Base-by-base conservation (phyloP, 2,329 filamentous ascomycete genomes). In the Chaetomiaceae sp. region DNA sequence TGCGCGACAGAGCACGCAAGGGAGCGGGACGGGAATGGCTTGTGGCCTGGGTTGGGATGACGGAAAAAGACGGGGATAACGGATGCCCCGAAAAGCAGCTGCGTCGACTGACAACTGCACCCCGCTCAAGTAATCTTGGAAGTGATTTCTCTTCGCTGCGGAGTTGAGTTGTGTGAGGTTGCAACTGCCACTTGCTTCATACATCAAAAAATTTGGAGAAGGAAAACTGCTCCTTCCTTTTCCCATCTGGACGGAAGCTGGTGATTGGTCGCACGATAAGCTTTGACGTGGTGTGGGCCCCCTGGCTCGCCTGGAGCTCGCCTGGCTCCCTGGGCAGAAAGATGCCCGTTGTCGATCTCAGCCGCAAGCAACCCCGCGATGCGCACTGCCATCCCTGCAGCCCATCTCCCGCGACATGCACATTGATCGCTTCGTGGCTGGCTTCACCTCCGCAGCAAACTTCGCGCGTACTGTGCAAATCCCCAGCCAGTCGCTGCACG, bases 241-340 rank as follows among this genome's bases (percentile, higher is more conserved):
- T 48, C 37, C 18, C 41, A 20, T 41, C 8, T 15, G 3, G 5
- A 6, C 11, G 17, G 27, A n/a, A 6, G 41, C 17, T n/a, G 8
- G 3, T 45, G 41, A 45, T 48, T 45, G 46, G 46, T 33, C 14
- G 15, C 15, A 19, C 36, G 8, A 30, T n/a, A 22, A 43, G 37
- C 47, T 40, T 44, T 37, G 36, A 45, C 41, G 45, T 24, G 11
- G 32, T 9, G 32, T 42, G 41, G 47, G 37, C 19, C 46, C 7
- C 24, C 46, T 3, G 18, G 14, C 22, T 3, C 19, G 29, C 7
- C 18, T 11, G 22, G n/a, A n/a, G n/a, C n/a, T n/a, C n/a, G n/a
- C n/a, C n/a, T n/a, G n/a, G n/a, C n/a, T n/a, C n/a, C n/a, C n/a
- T n/a, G n/a, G n/a, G n/a, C n/a, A n/a, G n/a, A n/a, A n/a, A n/a